phyloP scores from a whole-genome alignment of 768 basidiomycete genomes.

The Fibroporia radiculosa region DNA sequence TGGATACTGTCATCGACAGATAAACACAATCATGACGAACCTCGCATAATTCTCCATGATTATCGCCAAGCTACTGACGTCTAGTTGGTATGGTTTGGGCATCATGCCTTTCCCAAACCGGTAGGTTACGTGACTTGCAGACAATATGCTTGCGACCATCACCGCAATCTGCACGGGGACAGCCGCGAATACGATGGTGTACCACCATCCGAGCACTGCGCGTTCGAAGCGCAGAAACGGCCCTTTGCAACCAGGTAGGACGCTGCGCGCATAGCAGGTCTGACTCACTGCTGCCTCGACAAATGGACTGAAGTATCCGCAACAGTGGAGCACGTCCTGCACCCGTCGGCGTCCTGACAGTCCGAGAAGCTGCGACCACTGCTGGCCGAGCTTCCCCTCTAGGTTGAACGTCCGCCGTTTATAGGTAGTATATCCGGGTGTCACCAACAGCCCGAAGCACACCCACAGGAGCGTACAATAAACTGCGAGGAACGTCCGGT shows the following conservation, averaged over 20 bases:
- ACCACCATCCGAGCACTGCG: conserved; percentile 53
- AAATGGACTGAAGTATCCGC: conserved; percentile 76
- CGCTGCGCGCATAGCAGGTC: conserved; percentile 66
- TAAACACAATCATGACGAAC: conserved; percentile 31
- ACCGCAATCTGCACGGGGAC: conserved; percentile 61
- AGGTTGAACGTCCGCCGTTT: conserved; percentile 70
- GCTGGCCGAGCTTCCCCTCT: conserved; percentile 71
- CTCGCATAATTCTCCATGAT: conserved; percentile 83
- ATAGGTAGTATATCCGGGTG: conserved; percentile 75
- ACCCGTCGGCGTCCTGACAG: conserved; percentile 54
- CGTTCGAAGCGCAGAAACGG: conserved; percentile 53
- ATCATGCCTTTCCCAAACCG: conserved; percentile 86
- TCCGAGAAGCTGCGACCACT: conserved; percentile 64
- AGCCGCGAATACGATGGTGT: conserved; percentile 52
- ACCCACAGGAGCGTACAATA: conserved; percentile 71
- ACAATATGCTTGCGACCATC: conserved; percentile 59
- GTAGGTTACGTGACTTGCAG: conserved; percentile 80
- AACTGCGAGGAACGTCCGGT: conserved; percentile 71
- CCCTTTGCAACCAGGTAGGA: conserved; percentile 68
- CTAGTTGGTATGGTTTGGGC: conserved; percentile 75
- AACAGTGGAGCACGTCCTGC: conserved; percentile 71
- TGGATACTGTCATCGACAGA: conserved; percentile 3
- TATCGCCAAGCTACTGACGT: conserved; percentile 65
- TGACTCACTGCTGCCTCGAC: conserved; percentile 70
- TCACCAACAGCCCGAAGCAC: conserved; percentile 60